Evolutionary conservation across 208 protist species (phyloP).

Genomic region (Wallacemonas sp.): DNA sequence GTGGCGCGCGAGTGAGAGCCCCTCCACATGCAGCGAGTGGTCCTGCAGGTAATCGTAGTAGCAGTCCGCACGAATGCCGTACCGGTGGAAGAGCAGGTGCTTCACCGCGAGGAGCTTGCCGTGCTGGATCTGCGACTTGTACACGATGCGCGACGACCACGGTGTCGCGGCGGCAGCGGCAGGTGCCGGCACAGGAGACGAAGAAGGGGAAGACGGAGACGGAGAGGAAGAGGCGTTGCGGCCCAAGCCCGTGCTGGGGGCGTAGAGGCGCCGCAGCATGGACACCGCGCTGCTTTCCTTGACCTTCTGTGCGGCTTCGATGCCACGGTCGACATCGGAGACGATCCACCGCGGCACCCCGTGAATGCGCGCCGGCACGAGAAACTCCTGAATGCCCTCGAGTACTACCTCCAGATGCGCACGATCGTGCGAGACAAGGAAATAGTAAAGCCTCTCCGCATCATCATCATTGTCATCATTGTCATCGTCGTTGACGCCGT

Average conservation of each 20-base stretch:
- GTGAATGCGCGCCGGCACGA: slow-evolving; percentile 70
- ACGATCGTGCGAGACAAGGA: slow-evolving; percentile 77
- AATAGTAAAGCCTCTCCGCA: slow-evolving; percentile 61
- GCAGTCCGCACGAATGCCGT: slow-evolving; percentile 82
- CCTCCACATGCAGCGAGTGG: slow-evolving; percentile 49
- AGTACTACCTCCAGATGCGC: slow-evolving; percentile 71
- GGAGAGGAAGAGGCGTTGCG: no score
- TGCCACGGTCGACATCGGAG: slow-evolving; percentile 79
- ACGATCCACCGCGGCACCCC: slow-evolving; percentile 74
- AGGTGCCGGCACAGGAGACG: no score
- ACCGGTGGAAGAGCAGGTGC: slow-evolving; percentile 65
- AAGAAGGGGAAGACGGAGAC: no score
- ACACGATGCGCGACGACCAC: slow-evolving; percentile 54
- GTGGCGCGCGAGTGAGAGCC: slow-evolving; percentile 55
- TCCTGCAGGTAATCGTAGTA: slow-evolving; percentile 89
- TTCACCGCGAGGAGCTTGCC: slow-evolving; percentile 77
- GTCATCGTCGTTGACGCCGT: neutral
- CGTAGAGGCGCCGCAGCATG: slow-evolving; percentile 43
- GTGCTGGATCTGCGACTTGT: slow-evolving; percentile 70
- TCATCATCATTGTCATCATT: slow-evolving; percentile 16
- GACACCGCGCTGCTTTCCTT: slow-evolving; percentile 32
- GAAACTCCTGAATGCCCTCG: slow-evolving; percentile 44
- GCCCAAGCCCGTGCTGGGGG: no score
- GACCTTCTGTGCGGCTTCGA: slow-evolving; percentile 22
- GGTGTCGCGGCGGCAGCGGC: neutral